Conservation (phyloP, 148 eudicot species). For the Heliosperma pusillum region DNA sequence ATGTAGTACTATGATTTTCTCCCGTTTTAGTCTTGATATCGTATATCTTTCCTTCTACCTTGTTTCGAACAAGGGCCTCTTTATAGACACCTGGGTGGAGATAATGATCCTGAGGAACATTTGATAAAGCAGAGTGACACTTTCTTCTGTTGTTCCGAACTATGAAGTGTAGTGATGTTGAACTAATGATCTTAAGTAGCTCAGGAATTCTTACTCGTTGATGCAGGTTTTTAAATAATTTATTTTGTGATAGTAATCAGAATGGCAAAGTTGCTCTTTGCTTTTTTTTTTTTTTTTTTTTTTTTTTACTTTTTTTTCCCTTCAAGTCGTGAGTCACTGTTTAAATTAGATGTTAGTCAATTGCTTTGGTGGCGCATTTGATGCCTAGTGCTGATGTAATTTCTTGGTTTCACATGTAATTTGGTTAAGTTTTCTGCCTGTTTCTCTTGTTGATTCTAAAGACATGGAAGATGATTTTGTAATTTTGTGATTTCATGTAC, state of each 20-base stretch:
- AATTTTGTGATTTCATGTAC: slow-evolving; percentile 33
- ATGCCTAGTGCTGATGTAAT: not conserved
- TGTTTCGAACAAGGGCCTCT: not conserved
- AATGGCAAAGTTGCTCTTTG: not conserved
- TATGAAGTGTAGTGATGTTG: not conserved
- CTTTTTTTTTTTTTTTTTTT: too few relatives aligned
- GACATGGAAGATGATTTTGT: not conserved
- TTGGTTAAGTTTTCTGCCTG: not conserved
- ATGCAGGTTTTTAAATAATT: slow-evolving; percentile 1
- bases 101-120: not conserved
- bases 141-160: not conserved
- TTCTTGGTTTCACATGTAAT: not conserved
- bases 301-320: too few relatives aligned
- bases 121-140: not conserved
- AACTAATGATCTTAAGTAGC: not conserved
- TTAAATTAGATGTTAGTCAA: not conserved
- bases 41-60: not conserved
- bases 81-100: not conserved
- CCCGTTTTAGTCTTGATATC: not conserved
- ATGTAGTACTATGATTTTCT: not conserved
- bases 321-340: not conserved
- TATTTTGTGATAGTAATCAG: not conserved
- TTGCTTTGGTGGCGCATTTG: slow-evolving; percentile 7
- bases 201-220: not conserved
- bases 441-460: not conserved